Evolutionary conservation across 192 early-diverging fungal genomes (phyloP), one percentile per base, ranked within the genome.

Genomic region (Backusella luteola): DNA sequence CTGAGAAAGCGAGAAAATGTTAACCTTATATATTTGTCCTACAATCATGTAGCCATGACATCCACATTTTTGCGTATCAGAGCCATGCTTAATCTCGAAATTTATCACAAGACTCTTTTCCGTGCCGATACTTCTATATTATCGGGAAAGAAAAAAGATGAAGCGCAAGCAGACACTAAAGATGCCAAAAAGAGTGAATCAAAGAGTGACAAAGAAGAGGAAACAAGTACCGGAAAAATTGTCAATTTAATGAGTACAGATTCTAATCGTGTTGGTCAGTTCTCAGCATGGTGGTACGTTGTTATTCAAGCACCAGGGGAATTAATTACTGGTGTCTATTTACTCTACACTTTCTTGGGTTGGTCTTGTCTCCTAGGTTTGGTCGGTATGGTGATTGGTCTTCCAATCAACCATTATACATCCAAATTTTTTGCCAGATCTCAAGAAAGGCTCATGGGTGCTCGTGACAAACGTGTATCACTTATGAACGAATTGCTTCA

Each of bases 331-430:
- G 93, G 93, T 11, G 78, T 91, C 14, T 86, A 84, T 75, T 81
- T 90, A 69, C 80, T 97, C 35, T 91, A 95, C 80, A 83, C 83
- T 36, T 83, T 98, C 26, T 83, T 98, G 69, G 97, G 97, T 34
- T 85, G 85, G 59, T 89, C 94, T 6, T 94, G 91, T 15, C 73
- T 96, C n/a, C 87, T 93, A 23, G 95, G 94, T 5, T 78, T 98
- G 14, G 75, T 85, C 0, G 81, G 91, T 12, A 85, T 94, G n/a
- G 41, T 84, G 0, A 15, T 85, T 3, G 69, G 79, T 17, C 39
- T 87, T n/a, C 87, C 87, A 8, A 69, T 79, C 38, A 84, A 82
- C 67, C 84, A 85, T 66, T 68, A 67, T 39, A 73, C 63, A 7
- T 56, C 84, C 6, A 83, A 79, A 42, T 17, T 52, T 4, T 84